These are phyloP conservation scores for Lasiodiplodia sp. DNA, from an alignment of 2,329 filamentous ascomycete species.

Conservation along the genomic window DNA sequence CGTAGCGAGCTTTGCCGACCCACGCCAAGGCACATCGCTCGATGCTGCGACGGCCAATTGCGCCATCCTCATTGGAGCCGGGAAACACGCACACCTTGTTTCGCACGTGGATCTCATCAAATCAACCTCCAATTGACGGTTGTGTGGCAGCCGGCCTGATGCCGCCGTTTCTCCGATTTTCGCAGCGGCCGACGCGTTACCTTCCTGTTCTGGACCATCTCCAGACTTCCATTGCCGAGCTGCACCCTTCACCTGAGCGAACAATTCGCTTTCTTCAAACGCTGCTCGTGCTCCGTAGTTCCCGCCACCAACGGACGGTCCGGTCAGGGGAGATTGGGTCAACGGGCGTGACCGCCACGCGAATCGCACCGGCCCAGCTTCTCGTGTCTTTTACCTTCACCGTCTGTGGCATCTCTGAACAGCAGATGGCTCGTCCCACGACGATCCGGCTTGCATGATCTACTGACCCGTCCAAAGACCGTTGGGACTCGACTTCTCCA, in stretches of 20 bases:
- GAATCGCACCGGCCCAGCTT: not conserved
- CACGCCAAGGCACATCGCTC: not conserved
- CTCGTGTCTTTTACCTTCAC: not conserved
- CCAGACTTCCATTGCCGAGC: not conserved
- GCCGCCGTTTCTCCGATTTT: not conserved
- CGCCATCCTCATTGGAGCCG: not conserved
- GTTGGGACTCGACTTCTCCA: slow-evolving; percentile 3
- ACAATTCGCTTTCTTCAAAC: not conserved
- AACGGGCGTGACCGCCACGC: slow-evolving; percentile 15
- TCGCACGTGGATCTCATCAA: slow-evolving; percentile 9
- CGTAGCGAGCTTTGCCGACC: slow-evolving; percentile 9
- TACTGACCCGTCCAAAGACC: not conserved
- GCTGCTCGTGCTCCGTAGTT: not conserved
- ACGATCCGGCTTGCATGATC: slow-evolving; percentile 1
- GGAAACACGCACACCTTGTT: not conserved
- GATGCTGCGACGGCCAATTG: not conserved
- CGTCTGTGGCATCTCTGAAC: not conserved
- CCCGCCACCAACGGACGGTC: slow-evolving; percentile 21
- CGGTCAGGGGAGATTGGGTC: slow-evolving; percentile 8
- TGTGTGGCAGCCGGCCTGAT: not conserved
- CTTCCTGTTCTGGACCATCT: slow-evolving; percentile 1
- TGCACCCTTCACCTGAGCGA: not conserved
- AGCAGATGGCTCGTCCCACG: slow-evolving; percentile 10
- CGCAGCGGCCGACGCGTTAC: not conserved
- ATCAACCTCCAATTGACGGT: not conserved